Conservation (phyloP, 805 yeast species). For the Barnettozyma sucrosica region DNA sequence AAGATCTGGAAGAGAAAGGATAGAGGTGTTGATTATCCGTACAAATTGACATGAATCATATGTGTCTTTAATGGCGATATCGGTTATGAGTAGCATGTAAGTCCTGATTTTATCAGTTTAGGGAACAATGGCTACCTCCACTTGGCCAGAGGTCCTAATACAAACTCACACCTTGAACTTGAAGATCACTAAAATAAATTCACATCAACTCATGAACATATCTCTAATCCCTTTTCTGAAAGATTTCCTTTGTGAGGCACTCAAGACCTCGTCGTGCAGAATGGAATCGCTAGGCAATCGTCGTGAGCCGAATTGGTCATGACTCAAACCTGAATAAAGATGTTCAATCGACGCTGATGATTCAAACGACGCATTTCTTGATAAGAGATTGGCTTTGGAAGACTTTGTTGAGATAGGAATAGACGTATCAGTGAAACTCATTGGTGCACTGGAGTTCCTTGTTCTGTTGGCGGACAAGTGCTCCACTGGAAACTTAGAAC, state of each 20-base stretch:
- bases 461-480: background rate
- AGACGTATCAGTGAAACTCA: background rate
- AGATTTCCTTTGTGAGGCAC: background rate
- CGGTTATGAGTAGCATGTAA: background rate
- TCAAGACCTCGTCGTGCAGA: background rate
- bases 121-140: too few relatives aligned
- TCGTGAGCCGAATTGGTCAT: background rate
- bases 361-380: slow-evolving; percentile 7
- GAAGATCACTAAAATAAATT: too few relatives aligned
- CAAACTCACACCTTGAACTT: too few relatives aligned
- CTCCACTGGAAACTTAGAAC: background rate
- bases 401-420: background rate
- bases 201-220: background rate
- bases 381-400: background rate
- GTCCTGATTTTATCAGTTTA: background rate
- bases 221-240: background rate
- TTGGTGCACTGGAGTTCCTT: slow-evolving; percentile 1
- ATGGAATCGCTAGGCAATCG: background rate
- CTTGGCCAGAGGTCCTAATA: background rate
- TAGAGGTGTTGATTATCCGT: slow-evolving; percentile 81
- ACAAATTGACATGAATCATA: slow-evolving; percentile 34
- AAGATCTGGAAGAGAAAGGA: slow-evolving; percentile 90
- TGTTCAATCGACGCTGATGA: background rate
- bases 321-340: background rate
- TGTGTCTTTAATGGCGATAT: background rate